Percentiles rank a stretch among this genome's conserved stretches.
Evolutionary conservation across 2,329 filamentous ascomycete genomes (phyloP).

Genomic region (Coniochaeta prunicola): DNA sequence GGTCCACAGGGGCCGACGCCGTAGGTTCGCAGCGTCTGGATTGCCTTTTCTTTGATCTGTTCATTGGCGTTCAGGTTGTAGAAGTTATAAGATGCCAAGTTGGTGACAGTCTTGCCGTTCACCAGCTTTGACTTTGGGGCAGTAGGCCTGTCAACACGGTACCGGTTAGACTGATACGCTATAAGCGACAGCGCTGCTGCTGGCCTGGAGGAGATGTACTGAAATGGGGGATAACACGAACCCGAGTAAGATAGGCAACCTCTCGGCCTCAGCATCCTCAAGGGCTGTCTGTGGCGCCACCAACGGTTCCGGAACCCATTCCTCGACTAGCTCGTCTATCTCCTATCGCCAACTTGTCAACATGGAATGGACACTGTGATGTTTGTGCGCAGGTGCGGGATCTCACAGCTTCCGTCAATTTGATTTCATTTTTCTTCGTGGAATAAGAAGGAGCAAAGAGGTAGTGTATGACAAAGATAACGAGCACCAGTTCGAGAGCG

Average conservation of each 20-base stretch:
- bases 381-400: not conserved
- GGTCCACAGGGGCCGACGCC: constrained; percentile 95
- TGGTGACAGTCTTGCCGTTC: constrained; percentile 84
- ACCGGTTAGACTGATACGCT: not conserved
- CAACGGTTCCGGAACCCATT: constrained; percentile 92
- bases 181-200: not conserved
- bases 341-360: constrained; percentile 40
- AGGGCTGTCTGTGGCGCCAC: constrained; percentile 66
- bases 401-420: constrained; percentile 70
- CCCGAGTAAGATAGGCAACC: constrained; percentile 81
- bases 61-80: constrained; percentile 97
- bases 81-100: constrained; percentile 93
- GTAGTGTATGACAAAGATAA: constrained; percentile 94
- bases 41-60: constrained; percentile 86
- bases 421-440: constrained; percentile 83
- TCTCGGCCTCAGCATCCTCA: constrained; percentile 79
- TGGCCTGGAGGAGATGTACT: not conserved
- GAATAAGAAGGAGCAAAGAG: constrained; percentile 87
- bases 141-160: constrained; percentile 54
- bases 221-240: constrained; percentile 31
- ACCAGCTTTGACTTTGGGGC: constrained; percentile 84
- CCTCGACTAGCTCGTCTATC: constrained; percentile 92
- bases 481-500: constrained; percentile 84
- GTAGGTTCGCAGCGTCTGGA: constrained; percentile 88
- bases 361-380: not conserved